A percentile compares a stretch with the other conserved stretches of the same genome.
phyloP scores from a whole-genome alignment of 2,329 filamentous ascomycete species.

The Plenodomus lindquistii region DNA sequence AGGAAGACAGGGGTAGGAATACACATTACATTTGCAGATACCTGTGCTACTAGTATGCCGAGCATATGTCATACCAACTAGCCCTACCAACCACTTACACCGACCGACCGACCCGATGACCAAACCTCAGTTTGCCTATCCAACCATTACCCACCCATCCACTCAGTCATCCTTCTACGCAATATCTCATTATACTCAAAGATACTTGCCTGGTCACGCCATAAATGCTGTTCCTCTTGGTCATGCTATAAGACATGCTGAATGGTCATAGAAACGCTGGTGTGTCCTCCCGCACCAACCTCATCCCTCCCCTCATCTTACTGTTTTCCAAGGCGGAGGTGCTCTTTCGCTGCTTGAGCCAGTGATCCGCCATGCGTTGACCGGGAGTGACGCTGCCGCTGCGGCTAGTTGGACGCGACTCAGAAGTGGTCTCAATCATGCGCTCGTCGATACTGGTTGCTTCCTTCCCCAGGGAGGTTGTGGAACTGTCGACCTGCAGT shows the following conservation, averaged over 20 bases:
- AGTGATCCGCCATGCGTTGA: conserved; percentile 37
- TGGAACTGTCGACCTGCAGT: conserved; percentile 8
- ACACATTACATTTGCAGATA: background rate
- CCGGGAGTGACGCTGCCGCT: conserved; percentile 32
- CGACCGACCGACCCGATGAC: too few relatives aligned
- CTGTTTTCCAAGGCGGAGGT: conserved; percentile 2
- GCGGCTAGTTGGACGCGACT: background rate
- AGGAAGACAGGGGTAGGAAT: background rate
- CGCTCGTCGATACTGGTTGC: conserved; percentile 16
- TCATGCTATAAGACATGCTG: background rate
- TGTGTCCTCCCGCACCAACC: conserved; percentile 24
- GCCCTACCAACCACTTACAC: background rate
- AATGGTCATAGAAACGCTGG: conserved; percentile 24
- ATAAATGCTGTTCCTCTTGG: background rate
- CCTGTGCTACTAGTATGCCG: background rate
- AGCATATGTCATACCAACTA: conserved; percentile 1
- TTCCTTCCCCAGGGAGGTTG: conserved; percentile 22
- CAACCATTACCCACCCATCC: background rate
- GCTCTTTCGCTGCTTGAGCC: conserved; percentile 26
- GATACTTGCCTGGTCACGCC: background rate
- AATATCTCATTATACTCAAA: background rate
- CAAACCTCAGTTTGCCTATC: too few relatives aligned
- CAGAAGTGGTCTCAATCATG: conserved; percentile 13
- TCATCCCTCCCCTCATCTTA: conserved; percentile 8
- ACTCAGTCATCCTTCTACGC: too few relatives aligned